Percentiles rank a stretch among this genome's conserved stretches.
Conservation (phyloP, 192 early-diverging fungal species). For the Backusella parvicylindrica region DNA sequence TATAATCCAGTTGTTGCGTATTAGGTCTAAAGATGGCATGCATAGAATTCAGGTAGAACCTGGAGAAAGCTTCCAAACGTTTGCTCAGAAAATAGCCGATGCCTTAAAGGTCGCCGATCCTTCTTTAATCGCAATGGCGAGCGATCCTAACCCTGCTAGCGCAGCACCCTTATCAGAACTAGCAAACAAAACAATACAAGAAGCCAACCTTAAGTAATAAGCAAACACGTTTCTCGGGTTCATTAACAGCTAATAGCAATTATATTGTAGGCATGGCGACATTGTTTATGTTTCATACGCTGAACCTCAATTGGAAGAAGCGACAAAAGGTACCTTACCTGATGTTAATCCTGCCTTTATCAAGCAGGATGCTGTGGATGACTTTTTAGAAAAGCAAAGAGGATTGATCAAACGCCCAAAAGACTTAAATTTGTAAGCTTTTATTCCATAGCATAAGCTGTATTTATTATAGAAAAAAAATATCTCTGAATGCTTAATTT, state of each 20-base stretch:
- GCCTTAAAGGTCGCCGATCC: neutral
- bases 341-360: slow-evolving; percentile 28
- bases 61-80: slow-evolving; percentile 41
- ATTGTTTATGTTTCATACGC: slow-evolving; percentile 45
- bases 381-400: slow-evolving; percentile 71
- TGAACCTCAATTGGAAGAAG: slow-evolving; percentile 20
- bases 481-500: neutral
- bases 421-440: slow-evolving; percentile 75
- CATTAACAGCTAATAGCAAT: neutral
- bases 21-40: slow-evolving; percentile 70
- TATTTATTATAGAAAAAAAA: neutral
- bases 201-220: slow-evolving; percentile 9
- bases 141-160: neutral
- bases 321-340: neutral
- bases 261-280: slow-evolving; percentile 46
- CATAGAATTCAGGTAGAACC: slow-evolving; percentile 58
- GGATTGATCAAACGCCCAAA: slow-evolving; percentile 80
- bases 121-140: neutral
- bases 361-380: slow-evolving; percentile 76
- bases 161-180: neutral
- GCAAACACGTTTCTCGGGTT: neutral
- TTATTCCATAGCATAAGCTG: neutral
- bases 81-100: slow-evolving; percentile 54
- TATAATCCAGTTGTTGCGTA: slow-evolving; percentile 54
- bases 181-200: neutral